Percentiles rank a stretch among this genome's conserved stretches.
phyloP scores from a whole-genome alignment of 2,329 filamentous ascomycete species.

The Botryotinia calthae region DNA sequence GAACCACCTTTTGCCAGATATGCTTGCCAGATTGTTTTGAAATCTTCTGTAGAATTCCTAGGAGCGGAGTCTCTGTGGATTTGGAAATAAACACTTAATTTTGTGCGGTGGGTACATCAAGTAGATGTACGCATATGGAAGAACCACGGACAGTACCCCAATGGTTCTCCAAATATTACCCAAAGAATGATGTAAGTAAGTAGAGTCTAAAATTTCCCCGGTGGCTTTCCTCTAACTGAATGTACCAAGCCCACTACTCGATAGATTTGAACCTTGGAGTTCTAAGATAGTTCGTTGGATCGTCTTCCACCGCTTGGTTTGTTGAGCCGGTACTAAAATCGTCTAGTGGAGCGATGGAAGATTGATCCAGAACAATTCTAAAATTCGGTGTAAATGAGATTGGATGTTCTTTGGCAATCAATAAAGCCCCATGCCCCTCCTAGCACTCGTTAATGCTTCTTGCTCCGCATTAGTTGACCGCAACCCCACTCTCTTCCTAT shows the following conservation, averaged over 20 bases:
- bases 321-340: constrained; percentile 13
- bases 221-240: neutral
- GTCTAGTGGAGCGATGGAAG: constrained; percentile 10
- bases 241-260: constrained; percentile 2
- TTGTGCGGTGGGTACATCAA: constrained; percentile 12
- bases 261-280: neutral
- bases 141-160: constrained; percentile 7
- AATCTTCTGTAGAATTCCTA: neutral
- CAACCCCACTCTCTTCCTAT: constrained; percentile 15
- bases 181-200: constrained; percentile 10
- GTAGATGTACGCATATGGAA: constrained; percentile 8
- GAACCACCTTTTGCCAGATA: neutral
- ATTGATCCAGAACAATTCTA: constrained; percentile 20
- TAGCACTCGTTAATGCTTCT: constrained; percentile 12
- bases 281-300: constrained; percentile 1
- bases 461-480: constrained; percentile 9
- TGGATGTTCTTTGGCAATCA: constrained; percentile 17
- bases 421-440: constrained; percentile 6
- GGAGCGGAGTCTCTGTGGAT: constrained; percentile 1
- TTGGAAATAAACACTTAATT: constrained; percentile 3
- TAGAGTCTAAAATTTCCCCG: neutral
- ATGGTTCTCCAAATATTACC: constrained; percentile 2
- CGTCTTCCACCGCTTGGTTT: constrained; percentile 13
- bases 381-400: constrained; percentile 15
- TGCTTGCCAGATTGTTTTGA: neutral